Conservation (phyloP, 2,329 filamentous ascomycete species). For the Hymenoscyphus linearis region DNA sequence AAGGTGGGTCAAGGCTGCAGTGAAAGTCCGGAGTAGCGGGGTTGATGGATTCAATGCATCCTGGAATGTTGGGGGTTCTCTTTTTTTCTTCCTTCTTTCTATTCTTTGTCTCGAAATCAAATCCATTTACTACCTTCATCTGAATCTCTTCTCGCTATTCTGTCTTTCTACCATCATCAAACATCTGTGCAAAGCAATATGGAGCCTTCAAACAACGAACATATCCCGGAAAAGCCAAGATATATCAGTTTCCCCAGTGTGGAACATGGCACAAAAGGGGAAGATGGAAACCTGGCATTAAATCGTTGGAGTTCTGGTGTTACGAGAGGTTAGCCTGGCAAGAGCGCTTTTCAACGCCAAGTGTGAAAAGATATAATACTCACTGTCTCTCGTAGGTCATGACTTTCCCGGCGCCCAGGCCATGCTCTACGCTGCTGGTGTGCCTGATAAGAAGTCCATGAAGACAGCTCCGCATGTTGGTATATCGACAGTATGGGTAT, state of each 20-base stretch:
- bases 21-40: no score
- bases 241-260: constrained; percentile 31
- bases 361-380: neutral
- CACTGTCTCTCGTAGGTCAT: constrained; percentile 48
- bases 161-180: neutral
- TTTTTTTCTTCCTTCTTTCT: no score
- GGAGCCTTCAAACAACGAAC: constrained; percentile 19
- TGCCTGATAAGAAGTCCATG: constrained; percentile 79
- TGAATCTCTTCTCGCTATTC: no score
- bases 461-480: constrained; percentile 83
- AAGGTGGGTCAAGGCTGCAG: no score
- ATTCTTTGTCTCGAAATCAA: no score
- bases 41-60: no score
- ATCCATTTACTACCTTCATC: no score
- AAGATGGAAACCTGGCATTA: constrained; percentile 57
- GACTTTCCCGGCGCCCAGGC: constrained; percentile 91
- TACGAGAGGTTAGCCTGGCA: constrained; percentile 46
- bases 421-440: constrained; percentile 91
- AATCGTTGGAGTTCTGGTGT: constrained; percentile 84
- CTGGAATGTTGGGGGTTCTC: no score
- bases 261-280: constrained; percentile 23
- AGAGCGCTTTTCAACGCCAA: neutral
- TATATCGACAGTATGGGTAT: constrained; percentile 46
- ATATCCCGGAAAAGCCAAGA: constrained; percentile 24
- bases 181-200: constrained; percentile 14